Conservation (phyloP, 371 early-diverging fungal species). For the Coemansia sp. region DNA sequence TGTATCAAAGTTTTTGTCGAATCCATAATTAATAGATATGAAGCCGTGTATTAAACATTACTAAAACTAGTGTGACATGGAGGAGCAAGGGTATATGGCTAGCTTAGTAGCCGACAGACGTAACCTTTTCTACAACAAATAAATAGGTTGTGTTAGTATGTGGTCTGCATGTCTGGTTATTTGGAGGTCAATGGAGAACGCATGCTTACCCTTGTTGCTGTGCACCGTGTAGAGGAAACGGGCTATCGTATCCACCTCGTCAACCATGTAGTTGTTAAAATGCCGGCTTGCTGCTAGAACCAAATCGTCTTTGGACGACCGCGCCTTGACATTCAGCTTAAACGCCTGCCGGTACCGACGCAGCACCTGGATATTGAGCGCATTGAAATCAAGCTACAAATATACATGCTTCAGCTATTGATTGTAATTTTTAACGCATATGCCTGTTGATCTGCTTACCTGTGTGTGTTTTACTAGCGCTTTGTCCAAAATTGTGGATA, state of each 20-base stretch:
- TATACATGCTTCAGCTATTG: background rate
- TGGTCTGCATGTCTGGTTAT: background rate
- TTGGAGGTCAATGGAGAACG: background rate
- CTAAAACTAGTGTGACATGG: background rate
- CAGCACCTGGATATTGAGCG: constrained; percentile 49
- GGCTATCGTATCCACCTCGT: constrained; percentile 55
- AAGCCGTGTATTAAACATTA: background rate
- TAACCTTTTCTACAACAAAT: background rate
- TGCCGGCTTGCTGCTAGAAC: constrained; percentile 47
- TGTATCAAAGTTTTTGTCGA: constrained; percentile 26
- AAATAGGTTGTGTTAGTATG: background rate
- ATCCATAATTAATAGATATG: background rate
- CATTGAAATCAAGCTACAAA: constrained; percentile 50
- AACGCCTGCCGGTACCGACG: constrained; percentile 53
- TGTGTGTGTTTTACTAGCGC: constrained; percentile 28
- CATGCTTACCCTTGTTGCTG: constrained; percentile 42
- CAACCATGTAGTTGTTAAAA: constrained; percentile 38
- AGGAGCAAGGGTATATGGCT: no score
- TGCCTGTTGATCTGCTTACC: constrained; percentile 16
- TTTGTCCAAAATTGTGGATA: background rate
- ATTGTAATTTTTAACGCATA: no score
- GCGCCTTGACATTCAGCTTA: constrained; percentile 53
- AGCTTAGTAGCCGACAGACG: background rate
- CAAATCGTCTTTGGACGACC: constrained; percentile 53
- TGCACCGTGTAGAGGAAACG: constrained; percentile 51